Evolutionary conservation across 768 basidiomycete genomes (phyloP).

Genomic region (Neoboletus brunneissimus): DNA sequence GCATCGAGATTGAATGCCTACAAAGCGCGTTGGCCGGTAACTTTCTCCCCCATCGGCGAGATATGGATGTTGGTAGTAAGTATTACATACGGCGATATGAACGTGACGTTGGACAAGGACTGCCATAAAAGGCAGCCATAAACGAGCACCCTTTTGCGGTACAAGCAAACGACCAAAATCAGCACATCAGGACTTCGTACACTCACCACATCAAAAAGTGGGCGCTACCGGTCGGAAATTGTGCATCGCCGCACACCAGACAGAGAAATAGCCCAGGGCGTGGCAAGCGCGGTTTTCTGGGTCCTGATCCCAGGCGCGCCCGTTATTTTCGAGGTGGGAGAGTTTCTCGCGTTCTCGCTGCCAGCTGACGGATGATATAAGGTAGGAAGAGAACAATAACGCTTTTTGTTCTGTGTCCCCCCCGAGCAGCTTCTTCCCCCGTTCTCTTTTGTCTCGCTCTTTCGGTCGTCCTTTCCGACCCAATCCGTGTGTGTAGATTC

Average conservation of each 20-base stretch:
- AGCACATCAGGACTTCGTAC: conserved; percentile 12
- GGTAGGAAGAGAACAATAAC: conserved; percentile 27
- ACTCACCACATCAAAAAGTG: conserved; percentile 1
- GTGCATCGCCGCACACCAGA: not conserved
- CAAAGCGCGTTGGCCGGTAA: not conserved
- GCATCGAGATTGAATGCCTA: not conserved
- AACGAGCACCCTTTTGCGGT: conserved; percentile 6
- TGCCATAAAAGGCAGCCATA: conserved; percentile 8
- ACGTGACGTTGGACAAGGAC: not conserved
- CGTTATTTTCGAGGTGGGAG: not conserved
- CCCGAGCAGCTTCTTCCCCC: not conserved
- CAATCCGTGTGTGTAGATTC: conserved; percentile 15
- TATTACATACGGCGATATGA: not conserved
- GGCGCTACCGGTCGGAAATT: not conserved
- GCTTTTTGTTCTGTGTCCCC: conserved; percentile 15
- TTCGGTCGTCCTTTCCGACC: conserved; percentile 6
- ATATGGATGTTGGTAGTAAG: not conserved
- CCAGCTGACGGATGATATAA: conserved; percentile 18
- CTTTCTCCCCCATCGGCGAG: not conserved
- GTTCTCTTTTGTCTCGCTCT: conserved; percentile 22
- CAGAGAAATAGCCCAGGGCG: not conserved
- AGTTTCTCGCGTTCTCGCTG: not conserved
- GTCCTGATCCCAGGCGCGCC: conserved; percentile 2
- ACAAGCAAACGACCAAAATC: conserved; percentile 20
- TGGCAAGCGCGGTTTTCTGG: conserved; percentile 3